Conservation (phyloP, 2,329 filamentous ascomycete species). For the Venturia effusa region DNA sequence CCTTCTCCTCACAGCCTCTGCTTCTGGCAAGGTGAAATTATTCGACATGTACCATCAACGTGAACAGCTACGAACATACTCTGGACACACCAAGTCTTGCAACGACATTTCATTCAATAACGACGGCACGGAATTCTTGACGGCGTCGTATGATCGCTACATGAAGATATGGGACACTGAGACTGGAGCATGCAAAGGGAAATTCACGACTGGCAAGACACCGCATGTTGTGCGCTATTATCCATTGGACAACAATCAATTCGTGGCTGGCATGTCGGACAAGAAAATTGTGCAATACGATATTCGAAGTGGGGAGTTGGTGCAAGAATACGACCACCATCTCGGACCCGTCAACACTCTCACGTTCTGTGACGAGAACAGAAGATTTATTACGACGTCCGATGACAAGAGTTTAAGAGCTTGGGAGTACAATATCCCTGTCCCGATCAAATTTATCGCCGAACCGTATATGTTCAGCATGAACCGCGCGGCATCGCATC, state of each 20-base stretch:
- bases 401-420: conserved; percentile 93
- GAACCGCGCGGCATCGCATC: conserved; percentile 74
- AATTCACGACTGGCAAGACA: conserved; percentile 88
- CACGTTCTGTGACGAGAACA: conserved; percentile 87
- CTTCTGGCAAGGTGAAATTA: conserved; percentile 83
- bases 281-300: conserved; percentile 99
- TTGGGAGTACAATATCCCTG: conserved; percentile 91
- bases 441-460: conserved; percentile 96
- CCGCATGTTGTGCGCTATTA: conserved; percentile 94
- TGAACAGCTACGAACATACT: conserved; percentile 82
- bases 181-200: conserved; percentile 75
- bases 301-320: conserved; percentile 66
- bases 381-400: conserved; percentile 94
- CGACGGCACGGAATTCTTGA: conserved; percentile 75
- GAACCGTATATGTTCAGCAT: conserved; percentile 98
- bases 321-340: conserved; percentile 98
- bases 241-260: conserved; percentile 75
- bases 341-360: conserved; percentile 96
- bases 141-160: conserved; percentile 84
- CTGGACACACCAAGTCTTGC: conserved; percentile 79
- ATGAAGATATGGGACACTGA: conserved; percentile 99
- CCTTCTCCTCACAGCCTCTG: conserved; percentile 76
- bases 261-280: conserved; percentile 92
- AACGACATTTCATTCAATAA: conserved; percentile 83
- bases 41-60: conserved; percentile 90